These are phyloP conservation scores for Thalassiosira hispida DNA, from an alignment of 352 stramenopile species.

Conservation along the genomic window DNA sequence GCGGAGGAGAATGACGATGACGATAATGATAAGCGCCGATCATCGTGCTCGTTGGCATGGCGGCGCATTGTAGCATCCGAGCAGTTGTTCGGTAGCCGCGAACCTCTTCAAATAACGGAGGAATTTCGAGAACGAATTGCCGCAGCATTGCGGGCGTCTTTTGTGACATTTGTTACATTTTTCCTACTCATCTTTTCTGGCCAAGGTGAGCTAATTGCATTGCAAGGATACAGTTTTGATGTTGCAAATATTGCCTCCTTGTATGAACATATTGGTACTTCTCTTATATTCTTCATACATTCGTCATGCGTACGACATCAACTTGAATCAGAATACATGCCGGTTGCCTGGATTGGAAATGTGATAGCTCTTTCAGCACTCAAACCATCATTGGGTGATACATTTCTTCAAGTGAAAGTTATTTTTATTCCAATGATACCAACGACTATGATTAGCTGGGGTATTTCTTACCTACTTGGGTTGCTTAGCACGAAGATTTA, in stretches of 20 bases:
- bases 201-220: constrained; percentile 11
- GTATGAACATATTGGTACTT: not conserved
- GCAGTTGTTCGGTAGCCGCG: constrained; percentile 1
- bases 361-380: constrained; percentile 28
- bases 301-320: not conserved
- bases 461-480: constrained; percentile 9
- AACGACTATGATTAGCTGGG: constrained; percentile 26
- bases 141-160: constrained; percentile 16
- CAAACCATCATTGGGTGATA: constrained; percentile 30
- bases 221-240: not conserved
- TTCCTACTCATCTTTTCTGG: constrained; percentile 29
- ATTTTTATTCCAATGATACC: constrained; percentile 43
- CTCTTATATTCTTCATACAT: not conserved
- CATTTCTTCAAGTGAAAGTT: constrained; percentile 19
- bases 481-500: constrained; percentile 20
- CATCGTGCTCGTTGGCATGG: constrained; percentile 3
- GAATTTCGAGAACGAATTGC: constrained; percentile 27
- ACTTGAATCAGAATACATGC: not conserved
- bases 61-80: not conserved
- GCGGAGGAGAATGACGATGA: not conserved
- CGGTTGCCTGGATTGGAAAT: constrained; percentile 43
- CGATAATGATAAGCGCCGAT: constrained; percentile 1
- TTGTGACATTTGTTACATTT: constrained; percentile 20
- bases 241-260: not conserved
- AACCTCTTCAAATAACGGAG: constrained; percentile 18